A percentile compares a stretch with the other conserved stretches of the same genome.
phyloP scores from a whole-genome alignment of 2,329 filamentous ascomycete species.

The Cytospora leucostoma region DNA sequence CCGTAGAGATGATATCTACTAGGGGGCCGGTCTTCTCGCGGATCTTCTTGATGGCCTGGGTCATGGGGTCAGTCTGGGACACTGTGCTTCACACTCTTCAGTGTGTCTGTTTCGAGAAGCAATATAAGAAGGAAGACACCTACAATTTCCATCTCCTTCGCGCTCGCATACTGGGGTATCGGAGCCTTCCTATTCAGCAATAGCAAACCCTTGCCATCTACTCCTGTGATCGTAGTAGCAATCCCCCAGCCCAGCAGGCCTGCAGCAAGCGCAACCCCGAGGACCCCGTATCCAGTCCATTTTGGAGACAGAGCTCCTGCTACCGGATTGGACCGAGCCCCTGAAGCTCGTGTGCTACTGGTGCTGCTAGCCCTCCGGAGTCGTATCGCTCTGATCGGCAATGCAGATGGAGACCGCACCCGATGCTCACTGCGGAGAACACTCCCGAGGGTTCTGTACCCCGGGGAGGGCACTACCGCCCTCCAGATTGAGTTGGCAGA shows the following conservation, averaged over 20 bases:
- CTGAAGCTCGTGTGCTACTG: neutral
- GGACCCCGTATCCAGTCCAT: slow-evolving; percentile 39
- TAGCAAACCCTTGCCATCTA: slow-evolving; percentile 32
- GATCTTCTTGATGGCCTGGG: slow-evolving; percentile 58
- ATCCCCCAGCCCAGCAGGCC: slow-evolving; percentile 46
- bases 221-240: slow-evolving; percentile 35
- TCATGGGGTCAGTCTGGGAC: slow-evolving; percentile 1
- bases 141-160: slow-evolving; percentile 47
- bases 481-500: slow-evolving; percentile 23
- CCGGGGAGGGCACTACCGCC: slow-evolving; percentile 17
- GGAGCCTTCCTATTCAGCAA: slow-evolving; percentile 34
- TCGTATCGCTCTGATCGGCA: slow-evolving; percentile 11
- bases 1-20: slow-evolving; percentile 62
- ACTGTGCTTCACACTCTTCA: neutral
- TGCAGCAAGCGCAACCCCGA: slow-evolving; percentile 43
- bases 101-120: too few species aligned
- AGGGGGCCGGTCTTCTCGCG: slow-evolving; percentile 43
- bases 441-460: slow-evolving; percentile 14
- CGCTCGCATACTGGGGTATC: slow-evolving; percentile 42
- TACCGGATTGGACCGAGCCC: slow-evolving; percentile 7
- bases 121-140: slow-evolving; percentile 16
- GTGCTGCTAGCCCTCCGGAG: slow-evolving; percentile 20
- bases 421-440: slow-evolving; percentile 11
- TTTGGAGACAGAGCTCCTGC: slow-evolving; percentile 28
- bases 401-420: slow-evolving; percentile 17